Conservation (phyloP, 768 basidiomycete species). For the Boletellus ananas region DNA sequence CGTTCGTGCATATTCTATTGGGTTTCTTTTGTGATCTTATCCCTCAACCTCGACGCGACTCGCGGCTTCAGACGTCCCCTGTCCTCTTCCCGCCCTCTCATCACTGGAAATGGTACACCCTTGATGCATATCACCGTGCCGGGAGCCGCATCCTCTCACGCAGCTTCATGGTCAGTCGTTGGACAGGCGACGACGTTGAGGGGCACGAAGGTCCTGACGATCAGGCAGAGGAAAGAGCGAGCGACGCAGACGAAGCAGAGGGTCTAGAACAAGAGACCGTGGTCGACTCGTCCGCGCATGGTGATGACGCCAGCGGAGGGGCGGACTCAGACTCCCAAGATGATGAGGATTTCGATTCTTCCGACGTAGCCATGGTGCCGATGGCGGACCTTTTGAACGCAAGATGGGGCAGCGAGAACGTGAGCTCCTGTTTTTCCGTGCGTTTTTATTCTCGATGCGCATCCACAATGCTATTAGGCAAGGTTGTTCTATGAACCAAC, state of each 20-base stretch:
- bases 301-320: constrained; percentile 24
- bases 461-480: constrained; percentile 46
- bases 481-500: constrained; percentile 78
- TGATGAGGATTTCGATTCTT: constrained; percentile 50
- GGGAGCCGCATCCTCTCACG: constrained; percentile 91
- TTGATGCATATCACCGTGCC: constrained; percentile 79
- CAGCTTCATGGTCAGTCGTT: constrained; percentile 79
- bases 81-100: constrained; percentile 64
- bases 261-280: constrained; percentile 21
- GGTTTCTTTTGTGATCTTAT: not conserved
- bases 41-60: not conserved
- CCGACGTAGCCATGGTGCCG: constrained; percentile 86
- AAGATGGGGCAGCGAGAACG: constrained; percentile 78
- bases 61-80: constrained; percentile 49
- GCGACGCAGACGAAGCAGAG: constrained; percentile 29
- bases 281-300: constrained; percentile 28
- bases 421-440: constrained; percentile 32
- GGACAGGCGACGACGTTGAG: constrained; percentile 37
- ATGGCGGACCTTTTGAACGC: constrained; percentile 97
- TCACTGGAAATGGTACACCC: constrained; percentile 50
- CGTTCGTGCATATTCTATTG: constrained; percentile 37
- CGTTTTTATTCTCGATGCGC: not conserved
- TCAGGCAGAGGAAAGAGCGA: constrained; percentile 36
- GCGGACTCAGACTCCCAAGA: constrained; percentile 40
- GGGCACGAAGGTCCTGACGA: constrained; percentile 5